Conservation (phyloP, 106 monocot genomes). For the Allium sativum region DNA sequence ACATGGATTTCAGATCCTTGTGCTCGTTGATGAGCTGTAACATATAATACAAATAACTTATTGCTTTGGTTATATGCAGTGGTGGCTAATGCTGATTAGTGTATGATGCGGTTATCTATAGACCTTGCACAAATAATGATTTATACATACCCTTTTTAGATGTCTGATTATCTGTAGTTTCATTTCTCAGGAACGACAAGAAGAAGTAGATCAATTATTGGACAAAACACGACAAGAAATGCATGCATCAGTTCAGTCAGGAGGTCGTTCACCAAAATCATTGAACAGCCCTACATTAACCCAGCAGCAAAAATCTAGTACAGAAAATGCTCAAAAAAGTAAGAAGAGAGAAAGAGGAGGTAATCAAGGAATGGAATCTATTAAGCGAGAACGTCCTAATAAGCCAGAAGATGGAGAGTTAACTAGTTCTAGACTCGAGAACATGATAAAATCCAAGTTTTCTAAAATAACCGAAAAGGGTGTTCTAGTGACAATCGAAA, state of each 20-base stretch:
- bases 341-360: constrained; percentile 69
- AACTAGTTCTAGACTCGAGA: constrained; percentile 29
- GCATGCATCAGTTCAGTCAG: constrained; percentile 91
- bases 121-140: background rate
- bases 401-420: constrained; percentile 61
- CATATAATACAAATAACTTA: too few relatives aligned
- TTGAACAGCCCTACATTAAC: constrained; percentile 49
- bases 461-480: constrained; percentile 84
- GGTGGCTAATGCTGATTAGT: background rate
- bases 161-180: background rate
- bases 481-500: constrained; percentile 49
- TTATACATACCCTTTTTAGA: too few relatives aligned
- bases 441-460: constrained; percentile 56
- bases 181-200: constrained; percentile 62
- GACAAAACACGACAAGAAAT: constrained; percentile 83
- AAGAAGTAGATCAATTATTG: constrained; percentile 83
- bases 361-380: constrained; percentile 51
- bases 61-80: too few relatives aligned
- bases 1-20: background rate
- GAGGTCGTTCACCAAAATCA: constrained; percentile 81
- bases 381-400: constrained; percentile 41
- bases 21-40: too few relatives aligned
- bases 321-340: constrained; percentile 64
- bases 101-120: background rate
- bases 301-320: constrained; percentile 76